phyloP scores from a whole-genome alignment of 1,284 basidiomycete genomes.

The Clitocybe nebularis region DNA sequence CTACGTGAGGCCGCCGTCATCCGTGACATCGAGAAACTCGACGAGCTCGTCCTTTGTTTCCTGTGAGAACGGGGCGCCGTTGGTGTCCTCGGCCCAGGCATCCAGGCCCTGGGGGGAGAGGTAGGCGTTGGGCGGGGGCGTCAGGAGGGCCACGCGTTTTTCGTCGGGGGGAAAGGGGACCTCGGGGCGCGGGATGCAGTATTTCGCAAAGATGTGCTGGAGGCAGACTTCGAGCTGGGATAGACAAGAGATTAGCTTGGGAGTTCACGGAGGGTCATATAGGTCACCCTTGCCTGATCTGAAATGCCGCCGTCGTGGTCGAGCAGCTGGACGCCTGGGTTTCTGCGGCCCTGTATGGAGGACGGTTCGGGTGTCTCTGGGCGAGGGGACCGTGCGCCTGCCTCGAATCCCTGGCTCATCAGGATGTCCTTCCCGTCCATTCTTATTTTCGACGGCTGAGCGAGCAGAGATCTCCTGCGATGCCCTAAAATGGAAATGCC shows the following conservation, averaged over 20 bases:
- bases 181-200: conserved; percentile 47
- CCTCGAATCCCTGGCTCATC: conserved; percentile 20
- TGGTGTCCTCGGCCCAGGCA: conserved; percentile 72
- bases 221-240: conserved; percentile 59
- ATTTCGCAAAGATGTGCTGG: conserved; percentile 71
- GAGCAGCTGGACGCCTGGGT: conserved; percentile 41
- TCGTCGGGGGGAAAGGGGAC: conserved; percentile 17
- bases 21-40: conserved; percentile 71
- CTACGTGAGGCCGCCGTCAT: conserved; percentile 70
- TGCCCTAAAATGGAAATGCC: too few relatives aligned
- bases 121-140: conserved; percentile 55
- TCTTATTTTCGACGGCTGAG: neutral
- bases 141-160: conserved; percentile 23
- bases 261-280: neutral
- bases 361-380: conserved; percentile 60
- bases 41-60: conserved; percentile 74
- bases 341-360: conserved; percentile 55
- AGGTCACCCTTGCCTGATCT: conserved; percentile 52
- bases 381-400: conserved; percentile 44
- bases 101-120: conserved; percentile 59
- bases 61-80: conserved; percentile 66
- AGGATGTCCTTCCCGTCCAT: conserved; percentile 1
- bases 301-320: conserved; percentile 66
- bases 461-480: neutral
- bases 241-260: conserved; percentile 2